These are phyloP conservation scores for Gillenia trifoliata DNA, from an alignment of 306 rosid species.

Conservation along the genomic window DNA sequence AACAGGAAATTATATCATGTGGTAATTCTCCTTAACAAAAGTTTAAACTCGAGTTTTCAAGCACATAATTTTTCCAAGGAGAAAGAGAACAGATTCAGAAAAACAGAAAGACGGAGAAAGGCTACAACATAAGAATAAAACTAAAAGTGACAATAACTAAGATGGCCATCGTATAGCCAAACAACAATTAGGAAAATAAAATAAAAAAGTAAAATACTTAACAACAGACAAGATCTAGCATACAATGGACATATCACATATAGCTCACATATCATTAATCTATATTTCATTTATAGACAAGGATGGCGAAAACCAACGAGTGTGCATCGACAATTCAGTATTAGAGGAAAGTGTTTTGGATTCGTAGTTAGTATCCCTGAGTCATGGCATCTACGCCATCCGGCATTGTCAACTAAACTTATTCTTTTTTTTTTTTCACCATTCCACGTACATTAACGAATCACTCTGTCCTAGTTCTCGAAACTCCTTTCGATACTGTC, in stretches of 20 bases:
- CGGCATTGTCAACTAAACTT: neutral
- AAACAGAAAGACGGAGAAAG: neutral
- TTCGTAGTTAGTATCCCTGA: neutral
- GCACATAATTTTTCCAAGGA: neutral
- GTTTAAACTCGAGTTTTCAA: neutral
- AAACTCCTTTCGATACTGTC: neutral
- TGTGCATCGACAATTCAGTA: neutral
- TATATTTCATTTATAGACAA: too few species aligned
- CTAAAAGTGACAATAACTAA: neutral
- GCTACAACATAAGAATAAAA: too few species aligned
- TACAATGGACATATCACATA: neutral
- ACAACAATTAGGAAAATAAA: neutral
- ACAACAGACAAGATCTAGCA: neutral
- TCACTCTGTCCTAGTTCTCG: neutral
- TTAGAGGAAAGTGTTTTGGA: neutral
- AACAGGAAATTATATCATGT: conserved; percentile 1
- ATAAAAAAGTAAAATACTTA: neutral
- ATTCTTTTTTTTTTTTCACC: neutral
- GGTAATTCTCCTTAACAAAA: neutral
- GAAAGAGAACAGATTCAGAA: too few species aligned
- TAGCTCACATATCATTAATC: too few species aligned
- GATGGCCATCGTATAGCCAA: neutral
- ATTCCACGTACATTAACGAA: neutral
- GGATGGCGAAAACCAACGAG: neutral
- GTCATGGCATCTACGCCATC: neutral